Evolutionary conservation across 495 filamentous ascomycete species (phyloP), one percentile per base, ranked within the genome.

Genomic region (Xylaria curta): DNA sequence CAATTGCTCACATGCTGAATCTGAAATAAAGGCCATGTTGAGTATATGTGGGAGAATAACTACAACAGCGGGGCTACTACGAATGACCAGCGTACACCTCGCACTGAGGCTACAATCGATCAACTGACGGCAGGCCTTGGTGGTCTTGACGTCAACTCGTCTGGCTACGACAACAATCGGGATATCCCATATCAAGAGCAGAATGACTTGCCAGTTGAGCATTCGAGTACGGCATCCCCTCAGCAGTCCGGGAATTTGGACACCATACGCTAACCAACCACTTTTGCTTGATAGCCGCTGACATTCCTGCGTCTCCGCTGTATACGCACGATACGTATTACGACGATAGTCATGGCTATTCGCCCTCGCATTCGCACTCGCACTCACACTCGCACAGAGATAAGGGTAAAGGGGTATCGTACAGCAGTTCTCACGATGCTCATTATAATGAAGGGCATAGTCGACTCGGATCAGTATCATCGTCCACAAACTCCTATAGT

Each of bases 371-470:
- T 10, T 64, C 66, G 13, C 72, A 76, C 7, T 64, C 66, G 13
- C 72, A 76, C 7, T 38, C 36, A 1, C 36, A 38, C 36, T 73
- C 71, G 24, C 70, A 74, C 4, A 64, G 38, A 26, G 69, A 72
- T 47, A 77, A 76, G 56, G 76, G 75, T 28, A 78, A 78, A 63
- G 75, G 72, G 28, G 74, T 76, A 49, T 72, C 70, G 9, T 38
- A 67, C 21, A 59, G 56, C 26, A 53, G 40, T 47, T 62, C 68
- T 15, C 70, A 74, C 28, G 36, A 67, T 65, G 46, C 58, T 19
- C 67, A 70, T 40, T 73, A 75, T 58, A 67, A 70, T 19, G 58
- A 68, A 36, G 59, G 15, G 46, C 36, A 54, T 13, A 54, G 21
- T 56, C 59, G 9, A 36, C 15, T 44, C 19, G 59, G 59, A 24